Evolutionary conservation across 192 early-diverging fungal species (phyloP).

Genomic region (Neocallimastix lanati): DNA sequence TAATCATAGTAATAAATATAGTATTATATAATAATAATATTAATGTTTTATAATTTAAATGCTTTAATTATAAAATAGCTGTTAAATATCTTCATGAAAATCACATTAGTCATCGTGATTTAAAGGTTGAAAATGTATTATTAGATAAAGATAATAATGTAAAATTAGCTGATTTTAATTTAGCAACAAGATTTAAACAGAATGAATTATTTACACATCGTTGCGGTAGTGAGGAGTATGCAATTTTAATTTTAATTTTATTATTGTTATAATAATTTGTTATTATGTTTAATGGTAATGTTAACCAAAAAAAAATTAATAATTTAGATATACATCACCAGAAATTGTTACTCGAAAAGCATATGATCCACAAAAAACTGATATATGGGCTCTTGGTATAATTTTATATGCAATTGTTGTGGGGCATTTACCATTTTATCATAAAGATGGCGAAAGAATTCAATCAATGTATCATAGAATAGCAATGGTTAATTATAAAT

Average conservation of each 20-base stretch:
- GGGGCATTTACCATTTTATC: slow-evolving; percentile 13
- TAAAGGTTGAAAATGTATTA: slow-evolving; percentile 38
- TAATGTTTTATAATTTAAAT: too few relatives aligned
- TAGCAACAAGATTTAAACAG: slow-evolving; percentile 7
- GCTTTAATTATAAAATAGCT: neutral
- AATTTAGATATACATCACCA: slow-evolving; percentile 50
- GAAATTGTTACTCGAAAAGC: slow-evolving; percentile 40
- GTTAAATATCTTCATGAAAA: slow-evolving; percentile 43
- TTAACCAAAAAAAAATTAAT: too few relatives aligned
- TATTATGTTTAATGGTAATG: too few relatives aligned
- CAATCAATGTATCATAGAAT: slow-evolving; percentile 39
- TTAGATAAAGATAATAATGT: neutral
- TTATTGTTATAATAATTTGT: neutral
- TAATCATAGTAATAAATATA: neutral
- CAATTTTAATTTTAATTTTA: neutral
- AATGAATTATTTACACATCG: slow-evolving; percentile 20
- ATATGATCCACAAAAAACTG: slow-evolving; percentile 44
- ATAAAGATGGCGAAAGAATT: slow-evolving; percentile 15
- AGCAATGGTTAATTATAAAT: slow-evolving; percentile 34
- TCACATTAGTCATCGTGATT: slow-evolving; percentile 43
- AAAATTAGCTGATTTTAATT: slow-evolving; percentile 43
- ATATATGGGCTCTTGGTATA: slow-evolving; percentile 20
- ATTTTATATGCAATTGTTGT: slow-evolving; percentile 20
- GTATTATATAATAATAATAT: too few relatives aligned
- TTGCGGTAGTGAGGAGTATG: slow-evolving; percentile 49